Evolutionary conservation across 192 early-diverging fungal species (phyloP), one percentile per base, ranked within the genome.

Genomic region (Coemansia sp.): DNA sequence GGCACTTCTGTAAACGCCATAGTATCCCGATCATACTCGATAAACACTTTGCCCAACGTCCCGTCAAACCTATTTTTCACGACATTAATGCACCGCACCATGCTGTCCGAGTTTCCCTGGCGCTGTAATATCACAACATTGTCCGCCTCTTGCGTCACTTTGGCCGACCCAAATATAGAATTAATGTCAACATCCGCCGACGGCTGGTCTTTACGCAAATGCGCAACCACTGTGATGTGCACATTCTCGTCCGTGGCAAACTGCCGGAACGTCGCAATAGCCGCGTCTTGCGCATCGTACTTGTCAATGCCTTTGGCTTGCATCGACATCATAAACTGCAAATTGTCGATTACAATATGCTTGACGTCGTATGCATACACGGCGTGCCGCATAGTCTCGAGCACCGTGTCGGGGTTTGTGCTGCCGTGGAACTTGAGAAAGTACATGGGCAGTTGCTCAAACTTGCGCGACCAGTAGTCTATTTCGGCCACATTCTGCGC

Each of bases 371-470:
- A 84, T 0, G 85, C 85, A 56, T 87, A 82, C 0, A 88, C 86
- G 1, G 88, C 87, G 52, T 87, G 87, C 17, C 84, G 70, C 78
- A 87, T 85, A 7, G 87, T 84, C 37, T 85, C 80, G 15, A 88
- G 50, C n/a, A 90, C 86, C 5, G 83, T 84, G 34, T 82, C 67
- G 24, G 87, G 80, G 11, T 81, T 67, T 36, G 89, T 90, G 67
- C 86, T 88, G 28, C 89, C 88, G 61, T 86, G 87, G 67, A 90
- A 89, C 71, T 86, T 87, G 20, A 90, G 70, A 68, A 89, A 89
- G 64, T 88, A 89, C 59, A 90, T 67, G 17, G 88, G 88, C 34
- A 90, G 72, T 80, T 86, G 83, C 74, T 87, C 82, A 56, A 90
- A 88, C 72, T 80, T 74, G 55, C 84, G 78, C 58, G 84, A 83